A percentile compares a stretch with the other conserved stretches of the same genome.
Evolutionary conservation across 305 asterid species (phyloP).

Genomic region (Solanum aculeatissimum): DNA sequence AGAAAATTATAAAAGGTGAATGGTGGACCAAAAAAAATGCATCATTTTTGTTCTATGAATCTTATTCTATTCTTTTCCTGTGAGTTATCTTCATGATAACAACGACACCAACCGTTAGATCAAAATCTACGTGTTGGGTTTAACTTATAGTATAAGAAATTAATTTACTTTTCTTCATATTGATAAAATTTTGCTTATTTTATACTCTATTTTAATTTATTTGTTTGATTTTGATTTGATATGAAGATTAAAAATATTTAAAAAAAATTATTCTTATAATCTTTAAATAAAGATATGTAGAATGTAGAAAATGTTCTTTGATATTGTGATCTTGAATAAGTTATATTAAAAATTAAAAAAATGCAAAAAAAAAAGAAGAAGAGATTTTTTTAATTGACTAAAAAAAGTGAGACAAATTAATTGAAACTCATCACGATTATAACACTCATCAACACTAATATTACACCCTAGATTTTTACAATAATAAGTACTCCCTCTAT

Average conservation of each 20-base stretch:
- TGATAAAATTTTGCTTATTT: neutral
- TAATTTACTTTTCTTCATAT: neutral
- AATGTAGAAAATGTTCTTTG: neutral
- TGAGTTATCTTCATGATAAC: neutral
- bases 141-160: neutral
- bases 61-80: neutral
- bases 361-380: neutral
- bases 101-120: neutral
- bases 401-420: neutral
- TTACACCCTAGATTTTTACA: no score
- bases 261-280: no score
- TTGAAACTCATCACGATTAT: neutral
- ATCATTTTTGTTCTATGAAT: neutral
- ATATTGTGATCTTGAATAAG: fast-evolving
- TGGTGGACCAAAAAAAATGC: neutral
- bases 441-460: no score
- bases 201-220: neutral
- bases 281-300: neutral
- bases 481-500: no score
- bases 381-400: no score
- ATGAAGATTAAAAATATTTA: no score
- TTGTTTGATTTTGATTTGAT: neutral
- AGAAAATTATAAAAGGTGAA: neutral
- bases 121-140: neutral
- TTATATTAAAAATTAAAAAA: neutral